These are phyloP conservation scores for Penicillium sclerotigenum DNA, from an alignment of 2,329 filamentous ascomycete genomes.

Conservation along the genomic window DNA sequence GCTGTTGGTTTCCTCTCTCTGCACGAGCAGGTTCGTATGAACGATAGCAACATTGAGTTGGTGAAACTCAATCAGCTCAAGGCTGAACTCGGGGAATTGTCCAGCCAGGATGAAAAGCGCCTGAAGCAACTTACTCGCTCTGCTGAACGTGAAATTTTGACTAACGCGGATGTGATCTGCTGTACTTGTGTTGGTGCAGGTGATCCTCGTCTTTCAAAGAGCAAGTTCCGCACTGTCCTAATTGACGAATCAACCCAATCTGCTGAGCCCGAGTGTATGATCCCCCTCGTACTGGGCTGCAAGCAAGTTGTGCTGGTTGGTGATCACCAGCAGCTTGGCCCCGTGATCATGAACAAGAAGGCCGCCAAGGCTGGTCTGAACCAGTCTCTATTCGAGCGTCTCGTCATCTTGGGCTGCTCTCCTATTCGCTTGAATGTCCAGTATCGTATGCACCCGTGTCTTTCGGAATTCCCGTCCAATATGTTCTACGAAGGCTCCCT, in stretches of 20 bases:
- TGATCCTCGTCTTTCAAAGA: slow-evolving; percentile 89
- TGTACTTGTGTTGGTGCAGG: slow-evolving; percentile 98
- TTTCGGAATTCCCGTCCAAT: slow-evolving; percentile 96
- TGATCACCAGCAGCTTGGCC: slow-evolving; percentile 95
- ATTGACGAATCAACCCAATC: slow-evolving; percentile 99
- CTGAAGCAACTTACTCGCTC: slow-evolving; percentile 93
- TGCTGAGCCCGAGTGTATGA: slow-evolving; percentile 98
- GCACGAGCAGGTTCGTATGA: slow-evolving; percentile 95
- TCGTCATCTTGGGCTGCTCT: slow-evolving; percentile 84
- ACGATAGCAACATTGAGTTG: slow-evolving; percentile 91
- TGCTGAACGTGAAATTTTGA: slow-evolving; percentile 91
- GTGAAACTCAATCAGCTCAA: slow-evolving; percentile 92
- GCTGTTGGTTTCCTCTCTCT: slow-evolving; percentile 92
- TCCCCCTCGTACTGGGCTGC: slow-evolving; percentile 91
- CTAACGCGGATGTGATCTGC: slow-evolving; percentile 95
- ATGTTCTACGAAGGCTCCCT: slow-evolving; percentile 99
- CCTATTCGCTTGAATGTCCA: slow-evolving; percentile 95
- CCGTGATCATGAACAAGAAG: slow-evolving; percentile 99
- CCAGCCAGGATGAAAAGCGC: slow-evolving; percentile 96
- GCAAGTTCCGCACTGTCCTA: slow-evolving; percentile 96
- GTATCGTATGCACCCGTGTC: slow-evolving; percentile 97
- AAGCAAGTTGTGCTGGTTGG: slow-evolving; percentile 99
- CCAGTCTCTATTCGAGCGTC: slow-evolving; percentile 95
- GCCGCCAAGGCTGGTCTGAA: slow-evolving; percentile 96
- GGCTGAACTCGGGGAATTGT: slow-evolving; percentile 83